Evolutionary conservation across 495 filamentous ascomycete genomes (phyloP).

Genomic region (Podospora sp.): DNA sequence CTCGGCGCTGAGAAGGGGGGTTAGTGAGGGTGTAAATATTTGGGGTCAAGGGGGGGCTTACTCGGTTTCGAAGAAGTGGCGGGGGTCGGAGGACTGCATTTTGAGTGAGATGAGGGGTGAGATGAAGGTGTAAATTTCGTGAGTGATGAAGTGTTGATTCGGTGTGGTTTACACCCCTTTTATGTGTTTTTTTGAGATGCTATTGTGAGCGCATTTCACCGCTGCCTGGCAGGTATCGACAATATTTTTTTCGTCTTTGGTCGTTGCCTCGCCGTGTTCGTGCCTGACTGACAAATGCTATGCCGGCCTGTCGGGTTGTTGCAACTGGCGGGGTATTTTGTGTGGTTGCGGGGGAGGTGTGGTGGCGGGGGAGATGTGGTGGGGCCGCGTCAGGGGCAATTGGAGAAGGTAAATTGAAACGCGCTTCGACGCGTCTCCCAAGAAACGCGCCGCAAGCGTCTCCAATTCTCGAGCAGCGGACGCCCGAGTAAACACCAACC

Average conservation of each 20-base stretch:
- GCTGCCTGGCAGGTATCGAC: constrained; percentile 17
- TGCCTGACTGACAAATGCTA: constrained; percentile 15
- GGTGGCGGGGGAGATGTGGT: constrained; percentile 7
- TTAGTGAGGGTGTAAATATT: constrained; percentile 7
- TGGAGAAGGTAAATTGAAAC: constrained; percentile 35
- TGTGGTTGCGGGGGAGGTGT: neutral
- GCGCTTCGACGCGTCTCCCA: constrained; percentile 38
- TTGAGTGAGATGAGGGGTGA: constrained; percentile 15
- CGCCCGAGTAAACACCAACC: neutral
- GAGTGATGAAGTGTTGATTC: neutral
- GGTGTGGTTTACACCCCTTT: neutral
- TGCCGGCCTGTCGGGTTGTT: constrained; percentile 2
- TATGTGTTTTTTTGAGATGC: neutral
- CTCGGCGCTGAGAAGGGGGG: constrained; percentile 57
- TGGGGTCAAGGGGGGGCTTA: constrained; percentile 41
- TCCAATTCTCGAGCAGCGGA: neutral
- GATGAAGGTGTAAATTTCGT: neutral
- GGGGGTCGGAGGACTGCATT: constrained; percentile 42
- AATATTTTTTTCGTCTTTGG: constrained; percentile 1
- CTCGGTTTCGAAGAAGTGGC: constrained; percentile 89
- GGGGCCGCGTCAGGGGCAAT: constrained; percentile 6
- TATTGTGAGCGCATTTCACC: neutral
- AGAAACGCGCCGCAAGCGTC: neutral
- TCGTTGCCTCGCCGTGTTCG: constrained; percentile 8
- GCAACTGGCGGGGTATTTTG: constrained; percentile 13